Percentiles rank a stretch among this genome's conserved stretches.
Evolutionary conservation across 164 flowering plant species (phyloP).

Genomic region (Magnolia changhungtana): DNA sequence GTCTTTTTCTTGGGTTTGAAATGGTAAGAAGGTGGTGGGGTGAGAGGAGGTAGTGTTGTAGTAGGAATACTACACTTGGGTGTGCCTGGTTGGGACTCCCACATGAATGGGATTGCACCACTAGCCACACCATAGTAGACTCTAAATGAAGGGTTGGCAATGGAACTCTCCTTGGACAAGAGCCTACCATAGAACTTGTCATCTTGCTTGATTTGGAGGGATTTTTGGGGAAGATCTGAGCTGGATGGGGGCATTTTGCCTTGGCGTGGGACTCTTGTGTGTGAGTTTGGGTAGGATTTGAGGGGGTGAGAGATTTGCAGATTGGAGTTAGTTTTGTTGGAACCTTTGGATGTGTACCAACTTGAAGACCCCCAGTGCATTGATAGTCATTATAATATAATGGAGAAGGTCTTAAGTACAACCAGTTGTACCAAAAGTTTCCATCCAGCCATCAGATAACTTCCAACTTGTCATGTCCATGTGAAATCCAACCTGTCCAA

Average conservation of each 20-base stretch:
- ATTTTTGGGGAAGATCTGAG: conserved; percentile 22
- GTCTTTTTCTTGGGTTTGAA: conserved; percentile 17
- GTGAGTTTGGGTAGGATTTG: not conserved
- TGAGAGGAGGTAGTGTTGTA: conserved; percentile 48
- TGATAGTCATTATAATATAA: too few relatives aligned
- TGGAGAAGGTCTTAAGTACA: too few relatives aligned
- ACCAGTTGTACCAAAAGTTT: too few relatives aligned
- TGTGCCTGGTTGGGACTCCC: conserved; percentile 78
- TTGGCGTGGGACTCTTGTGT: not conserved
- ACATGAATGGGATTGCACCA: conserved; percentile 54
- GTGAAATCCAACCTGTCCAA: too few relatives aligned
- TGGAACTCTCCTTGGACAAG: conserved; percentile 46
- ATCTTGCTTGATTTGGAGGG: conserved; percentile 45
- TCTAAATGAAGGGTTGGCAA: conserved; percentile 42
- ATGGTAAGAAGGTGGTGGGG: conserved; percentile 68
- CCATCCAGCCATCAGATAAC: too few relatives aligned
- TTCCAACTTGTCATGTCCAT: too few relatives aligned
- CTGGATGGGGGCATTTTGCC: conserved; percentile 17
- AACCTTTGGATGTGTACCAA: not conserved
- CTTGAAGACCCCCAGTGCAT: not conserved
- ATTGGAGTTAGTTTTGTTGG: not conserved
- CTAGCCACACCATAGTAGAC: conserved; percentile 47
- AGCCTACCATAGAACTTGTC: conserved; percentile 52
- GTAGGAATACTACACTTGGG: conserved; percentile 36
- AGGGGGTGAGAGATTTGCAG: not conserved